These are phyloP conservation scores for Carex arenaria DNA, from an alignment of 202 grass and related monocot genomes.

Conservation along the genomic window DNA sequence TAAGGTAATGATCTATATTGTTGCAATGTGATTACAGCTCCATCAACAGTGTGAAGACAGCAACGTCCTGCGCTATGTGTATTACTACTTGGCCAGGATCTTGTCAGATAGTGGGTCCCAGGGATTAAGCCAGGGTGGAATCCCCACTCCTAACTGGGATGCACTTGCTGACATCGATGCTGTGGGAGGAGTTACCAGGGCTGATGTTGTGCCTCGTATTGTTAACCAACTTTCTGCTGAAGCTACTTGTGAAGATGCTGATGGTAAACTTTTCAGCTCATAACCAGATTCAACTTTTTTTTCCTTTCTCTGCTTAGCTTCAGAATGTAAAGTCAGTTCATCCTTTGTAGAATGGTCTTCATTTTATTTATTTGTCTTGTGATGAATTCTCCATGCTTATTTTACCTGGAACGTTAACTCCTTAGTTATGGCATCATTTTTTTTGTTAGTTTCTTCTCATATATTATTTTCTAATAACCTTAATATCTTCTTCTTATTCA, in stretches of 20 bases:
- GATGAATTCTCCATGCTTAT: background rate
- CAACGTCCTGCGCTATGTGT: slow-evolving; percentile 90
- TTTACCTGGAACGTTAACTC: background rate
- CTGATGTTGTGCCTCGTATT: slow-evolving; percentile 92
- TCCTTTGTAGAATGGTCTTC: background rate
- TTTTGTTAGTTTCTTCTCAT: slow-evolving; percentile 10
- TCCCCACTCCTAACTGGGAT: slow-evolving; percentile 98
- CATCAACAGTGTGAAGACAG: slow-evolving; percentile 98
- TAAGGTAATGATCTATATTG: background rate
- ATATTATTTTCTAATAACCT: slow-evolving; percentile 13
- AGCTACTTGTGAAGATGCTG: slow-evolving; percentile 62
- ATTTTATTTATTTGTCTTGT: background rate
- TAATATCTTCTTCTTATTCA: slow-evolving; percentile 36
- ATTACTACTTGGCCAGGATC: slow-evolving; percentile 98
- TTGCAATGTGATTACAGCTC: slow-evolving; percentile 54
- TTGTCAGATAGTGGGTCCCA: slow-evolving; percentile 95
- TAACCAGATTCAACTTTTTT: background rate
- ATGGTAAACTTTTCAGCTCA: slow-evolving; percentile 45
- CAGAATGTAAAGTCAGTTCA: background rate
- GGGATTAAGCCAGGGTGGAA: slow-evolving; percentile 93
- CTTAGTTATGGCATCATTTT: slow-evolving; percentile 14
- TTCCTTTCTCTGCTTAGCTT: background rate
- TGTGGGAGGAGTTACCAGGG: slow-evolving; percentile 86
- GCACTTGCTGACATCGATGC: slow-evolving; percentile 98
- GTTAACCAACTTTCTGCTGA: slow-evolving; percentile 86